Evolutionary conservation across 768 basidiomycete genomes (phyloP).

Genomic region (Naematelia aurantialba): DNA sequence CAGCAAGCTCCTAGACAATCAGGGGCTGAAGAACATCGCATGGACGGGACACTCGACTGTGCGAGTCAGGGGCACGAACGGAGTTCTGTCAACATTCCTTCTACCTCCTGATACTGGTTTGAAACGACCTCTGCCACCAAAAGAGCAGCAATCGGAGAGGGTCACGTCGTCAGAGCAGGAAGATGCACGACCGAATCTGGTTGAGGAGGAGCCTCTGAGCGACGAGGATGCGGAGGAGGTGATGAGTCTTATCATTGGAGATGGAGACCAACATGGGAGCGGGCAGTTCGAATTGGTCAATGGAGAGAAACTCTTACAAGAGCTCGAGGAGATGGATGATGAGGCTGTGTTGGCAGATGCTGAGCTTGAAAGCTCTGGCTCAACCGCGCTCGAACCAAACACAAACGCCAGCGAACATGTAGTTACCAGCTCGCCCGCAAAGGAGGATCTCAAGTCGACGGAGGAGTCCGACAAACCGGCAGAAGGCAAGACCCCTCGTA

Average conservation of each 20-base stretch:
- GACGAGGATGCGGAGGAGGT: neutral
- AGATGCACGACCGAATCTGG: neutral
- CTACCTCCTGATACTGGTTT: neutral
- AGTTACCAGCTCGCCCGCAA: neutral
- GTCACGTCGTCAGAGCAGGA: conserved; percentile 1
- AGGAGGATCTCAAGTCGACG: too few species aligned
- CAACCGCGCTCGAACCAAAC: too few species aligned
- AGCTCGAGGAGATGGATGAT: neutral
- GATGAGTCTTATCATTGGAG: neutral
- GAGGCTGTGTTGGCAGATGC: neutral
- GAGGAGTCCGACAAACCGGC: neutral
- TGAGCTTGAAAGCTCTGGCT: too few species aligned
- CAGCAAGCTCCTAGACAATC: conserved; percentile 59
- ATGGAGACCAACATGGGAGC: conserved; percentile 2
- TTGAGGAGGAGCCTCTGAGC: neutral
- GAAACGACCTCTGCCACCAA: neutral
- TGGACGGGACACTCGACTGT: conserved; percentile 61
- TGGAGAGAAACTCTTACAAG: neutral
- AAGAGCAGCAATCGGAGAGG: neutral
- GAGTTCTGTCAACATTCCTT: conserved; percentile 73
- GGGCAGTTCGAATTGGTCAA: conserved; percentile 24
- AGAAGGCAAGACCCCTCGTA: conserved; percentile 38
- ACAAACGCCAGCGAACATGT: neutral
- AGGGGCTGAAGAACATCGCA: conserved; percentile 60
- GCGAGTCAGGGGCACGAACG: conserved; percentile 66